Percentiles rank a stretch among this genome's conserved stretches.
Conservation (phyloP, 2,329 filamentous ascomycete species). For the Trichophyton verrucosum region DNA sequence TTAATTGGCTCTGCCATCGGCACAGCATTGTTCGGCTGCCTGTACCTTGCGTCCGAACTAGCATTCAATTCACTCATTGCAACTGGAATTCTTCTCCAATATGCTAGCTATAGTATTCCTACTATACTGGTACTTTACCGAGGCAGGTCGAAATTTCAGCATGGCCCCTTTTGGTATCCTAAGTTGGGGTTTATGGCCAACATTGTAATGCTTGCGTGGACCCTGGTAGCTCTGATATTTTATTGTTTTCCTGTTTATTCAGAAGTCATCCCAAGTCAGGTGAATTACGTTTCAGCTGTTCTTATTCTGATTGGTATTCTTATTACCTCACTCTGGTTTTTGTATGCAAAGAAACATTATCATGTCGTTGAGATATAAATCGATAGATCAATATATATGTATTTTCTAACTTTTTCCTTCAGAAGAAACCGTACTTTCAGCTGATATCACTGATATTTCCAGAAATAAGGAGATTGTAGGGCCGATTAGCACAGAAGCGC, state of each 20-base stretch:
- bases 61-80: conserved; percentile 3
- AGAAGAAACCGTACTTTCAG: too few relatives aligned
- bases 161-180: conserved; percentile 3
- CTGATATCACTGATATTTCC: too few relatives aligned
- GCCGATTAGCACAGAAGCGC: too few relatives aligned
- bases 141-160: neutral
- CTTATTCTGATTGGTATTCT: neutral
- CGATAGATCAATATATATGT: neutral
- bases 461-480: too few relatives aligned
- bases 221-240: neutral
- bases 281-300: conserved; percentile 2
- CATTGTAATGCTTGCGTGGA: neutral
- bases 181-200: neutral
- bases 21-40: neutral
- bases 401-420: neutral
- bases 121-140: neutral
- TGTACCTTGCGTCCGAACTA: neutral
- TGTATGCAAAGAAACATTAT: neutral
- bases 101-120: conserved; percentile 1
- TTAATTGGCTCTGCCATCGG: neutral
- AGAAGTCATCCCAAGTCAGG: neutral
- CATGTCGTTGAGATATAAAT: neutral
- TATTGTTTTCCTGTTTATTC: conserved; percentile 2
- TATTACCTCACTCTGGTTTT: conserved; percentile 1
- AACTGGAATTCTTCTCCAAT: conserved; percentile 1